Evolutionary conservation across 2,329 filamentous ascomycete species (phyloP), one percentile per base, ranked within the genome.

Genomic region (Fusarium nisikadoi): DNA sequence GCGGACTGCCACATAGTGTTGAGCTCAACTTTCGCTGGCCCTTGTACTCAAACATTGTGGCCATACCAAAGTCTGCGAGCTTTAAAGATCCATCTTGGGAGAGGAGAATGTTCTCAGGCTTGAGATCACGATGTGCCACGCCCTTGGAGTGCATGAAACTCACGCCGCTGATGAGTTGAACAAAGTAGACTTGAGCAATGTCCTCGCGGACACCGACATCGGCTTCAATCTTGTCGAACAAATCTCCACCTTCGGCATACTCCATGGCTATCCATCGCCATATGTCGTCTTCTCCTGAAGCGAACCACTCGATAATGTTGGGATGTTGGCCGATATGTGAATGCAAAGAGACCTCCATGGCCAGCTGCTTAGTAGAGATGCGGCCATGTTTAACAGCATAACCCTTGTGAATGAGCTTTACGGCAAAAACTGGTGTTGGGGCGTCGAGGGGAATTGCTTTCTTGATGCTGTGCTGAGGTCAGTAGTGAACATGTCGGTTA

Each of bases 181-280:
- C 89, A 81, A 99, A 99, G 84, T 98, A 99, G 69, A 98, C 90
- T 80, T 99, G 97, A 38, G 96, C 95, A 79, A 99, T 94, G 80
- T 98, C 94, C 81, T 97, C 91, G 11, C 92, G 90, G n/a, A 98
- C 94, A 52, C 96, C 96, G 47, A 95, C 93, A 81, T 99, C 96
- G 23, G 96, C 95, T 83, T 99, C 97, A 76, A 99, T 98, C 86
- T 99, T 99, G 89, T 99, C 96, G 81, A 99, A 99, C 12, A 99
- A 87, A 80, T 99, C 96, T 16, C 96, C 96, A 45, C 96, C 96
- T 76, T 97, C 94, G 49, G 96, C 96, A 75, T 94, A 92, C 82
- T 99, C 96, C 94, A 99, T 98, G 42, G 95, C 95, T 76, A 99
- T 97, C 96, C 96, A 99, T 75, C 93, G 90, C 95, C 96, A 99